Evolutionary conservation across 2,329 filamentous ascomycete genomes (phyloP).

Genomic region (Fonsecaea pedrosoi): DNA sequence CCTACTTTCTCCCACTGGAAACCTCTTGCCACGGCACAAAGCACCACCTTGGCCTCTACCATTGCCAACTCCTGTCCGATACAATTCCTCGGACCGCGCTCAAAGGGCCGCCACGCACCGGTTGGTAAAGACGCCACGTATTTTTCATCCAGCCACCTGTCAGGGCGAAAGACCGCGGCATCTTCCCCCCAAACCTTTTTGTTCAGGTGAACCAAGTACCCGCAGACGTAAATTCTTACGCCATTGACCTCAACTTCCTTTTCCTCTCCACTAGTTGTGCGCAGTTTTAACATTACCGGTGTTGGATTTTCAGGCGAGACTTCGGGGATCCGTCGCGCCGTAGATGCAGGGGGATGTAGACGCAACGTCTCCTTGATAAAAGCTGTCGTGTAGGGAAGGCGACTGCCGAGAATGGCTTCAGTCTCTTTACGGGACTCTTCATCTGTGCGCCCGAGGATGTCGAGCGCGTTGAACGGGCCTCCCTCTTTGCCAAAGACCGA

Average conservation of each 20-base stretch:
- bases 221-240: slow-evolving; percentile 34
- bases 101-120: slow-evolving; percentile 63
- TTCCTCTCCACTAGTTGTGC: slow-evolving; percentile 29
- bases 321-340: slow-evolving; percentile 26
- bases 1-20: slow-evolving; percentile 55
- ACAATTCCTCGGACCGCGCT: slow-evolving; percentile 62
- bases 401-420: slow-evolving; percentile 56
- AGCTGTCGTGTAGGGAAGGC: slow-evolving; percentile 57
- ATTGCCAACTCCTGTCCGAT: slow-evolving; percentile 64
- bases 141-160: slow-evolving; percentile 54
- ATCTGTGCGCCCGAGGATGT: slow-evolving; percentile 25
- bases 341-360: slow-evolving; percentile 42
- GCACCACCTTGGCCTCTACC: slow-evolving; percentile 59
- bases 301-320: slow-evolving; percentile 20
- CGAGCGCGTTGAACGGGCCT: slow-evolving; percentile 34
- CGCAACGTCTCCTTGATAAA: slow-evolving; percentile 50
- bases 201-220: slow-evolving; percentile 48
- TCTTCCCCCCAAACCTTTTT: slow-evolving; percentile 54
- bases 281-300: slow-evolving; percentile 15
- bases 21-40: slow-evolving; percentile 58
- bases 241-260: slow-evolving; percentile 32
- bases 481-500: slow-evolving; percentile 55
- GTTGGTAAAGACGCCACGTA: slow-evolving; percentile 42
- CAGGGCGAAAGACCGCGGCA: slow-evolving; percentile 54
- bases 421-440: slow-evolving; percentile 46